A percentile compares a stretch with the other conserved stretches of the same genome.
Conservation (phyloP, 345 rosid species). For the Excoecaria agallocha region DNA sequence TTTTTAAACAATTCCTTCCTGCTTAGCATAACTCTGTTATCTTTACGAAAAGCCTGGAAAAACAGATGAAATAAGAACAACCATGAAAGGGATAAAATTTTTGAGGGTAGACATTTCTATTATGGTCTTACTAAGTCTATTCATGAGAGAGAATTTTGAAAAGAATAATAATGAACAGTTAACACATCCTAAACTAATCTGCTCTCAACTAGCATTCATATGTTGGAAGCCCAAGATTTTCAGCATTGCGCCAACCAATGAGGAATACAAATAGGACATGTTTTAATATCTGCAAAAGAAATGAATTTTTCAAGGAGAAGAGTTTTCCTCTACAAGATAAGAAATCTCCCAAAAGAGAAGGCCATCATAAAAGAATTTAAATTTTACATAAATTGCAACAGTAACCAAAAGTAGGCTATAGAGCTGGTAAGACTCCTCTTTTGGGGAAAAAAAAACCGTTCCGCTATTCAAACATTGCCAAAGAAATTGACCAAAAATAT, state of each 20-base stretch:
- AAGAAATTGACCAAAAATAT: not conserved
- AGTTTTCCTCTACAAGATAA: not conserved
- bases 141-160: not conserved
- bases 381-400: not conserved
- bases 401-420: not conserved
- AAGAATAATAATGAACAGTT: not conserved
- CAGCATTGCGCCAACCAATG: not conserved
- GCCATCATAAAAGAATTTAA: not conserved
- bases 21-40: constrained; percentile 55
- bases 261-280: not conserved
- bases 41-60: constrained; percentile 70
- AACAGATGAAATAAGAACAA: not conserved
- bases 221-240: not conserved
- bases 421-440: not conserved
- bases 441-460: not conserved
- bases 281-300: not conserved
- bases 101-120: not conserved
- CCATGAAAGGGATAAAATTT: not conserved
- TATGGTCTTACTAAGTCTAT: not conserved
- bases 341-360: not conserved
- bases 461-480: not conserved
- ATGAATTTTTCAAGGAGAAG: not conserved
- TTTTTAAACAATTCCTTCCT: constrained; percentile 96
- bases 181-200: not conserved
- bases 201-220: not conserved